Conservation (phyloP, 495 filamentous ascomycete genomes). For the Tuber magnatum region DNA sequence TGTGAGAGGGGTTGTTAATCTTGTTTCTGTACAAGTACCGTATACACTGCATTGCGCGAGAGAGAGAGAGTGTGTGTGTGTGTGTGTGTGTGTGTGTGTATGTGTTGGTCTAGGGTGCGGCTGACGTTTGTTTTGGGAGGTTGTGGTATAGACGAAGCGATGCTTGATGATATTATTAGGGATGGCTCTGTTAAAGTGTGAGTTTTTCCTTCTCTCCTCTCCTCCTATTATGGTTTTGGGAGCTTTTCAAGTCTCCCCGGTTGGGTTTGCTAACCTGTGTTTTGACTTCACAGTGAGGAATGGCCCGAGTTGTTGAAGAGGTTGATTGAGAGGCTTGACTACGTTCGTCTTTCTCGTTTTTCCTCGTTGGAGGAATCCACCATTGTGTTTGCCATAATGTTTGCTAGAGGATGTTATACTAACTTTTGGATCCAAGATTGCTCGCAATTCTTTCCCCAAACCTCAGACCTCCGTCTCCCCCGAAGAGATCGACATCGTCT, state of each 20-base stretch:
- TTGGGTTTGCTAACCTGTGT: slow-evolving; percentile 7
- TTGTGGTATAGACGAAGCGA: slow-evolving; percentile 24
- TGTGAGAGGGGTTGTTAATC: too few relatives aligned
- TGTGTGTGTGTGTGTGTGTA: background rate
- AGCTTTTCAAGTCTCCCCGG: background rate
- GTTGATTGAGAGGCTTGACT: slow-evolving; percentile 33
- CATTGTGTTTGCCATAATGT: background rate
- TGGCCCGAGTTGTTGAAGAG: slow-evolving; percentile 38
- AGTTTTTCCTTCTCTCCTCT: slow-evolving; percentile 6
- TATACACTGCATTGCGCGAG: too few relatives aligned
- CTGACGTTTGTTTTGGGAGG: background rate
- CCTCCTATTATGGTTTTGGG: background rate
- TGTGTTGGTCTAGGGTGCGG: background rate
- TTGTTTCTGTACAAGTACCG: too few relatives aligned
- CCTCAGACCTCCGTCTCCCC: background rate
- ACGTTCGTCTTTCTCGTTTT: slow-evolving; percentile 15
- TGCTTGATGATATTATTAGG: slow-evolving; percentile 38
- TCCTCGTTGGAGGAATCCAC: background rate
- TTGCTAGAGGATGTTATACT: background rate
- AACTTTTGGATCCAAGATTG: slow-evolving; percentile 23
- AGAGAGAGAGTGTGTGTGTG: too few relatives aligned
- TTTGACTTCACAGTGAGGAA: slow-evolving; percentile 16
- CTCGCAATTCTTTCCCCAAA: slow-evolving; percentile 29
- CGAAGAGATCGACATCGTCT: slow-evolving; percentile 1
- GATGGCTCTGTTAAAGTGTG: slow-evolving; percentile 35